Conservation (phyloP, 2,329 filamentous ascomycete species). For the Fusarium sp. region DNA sequence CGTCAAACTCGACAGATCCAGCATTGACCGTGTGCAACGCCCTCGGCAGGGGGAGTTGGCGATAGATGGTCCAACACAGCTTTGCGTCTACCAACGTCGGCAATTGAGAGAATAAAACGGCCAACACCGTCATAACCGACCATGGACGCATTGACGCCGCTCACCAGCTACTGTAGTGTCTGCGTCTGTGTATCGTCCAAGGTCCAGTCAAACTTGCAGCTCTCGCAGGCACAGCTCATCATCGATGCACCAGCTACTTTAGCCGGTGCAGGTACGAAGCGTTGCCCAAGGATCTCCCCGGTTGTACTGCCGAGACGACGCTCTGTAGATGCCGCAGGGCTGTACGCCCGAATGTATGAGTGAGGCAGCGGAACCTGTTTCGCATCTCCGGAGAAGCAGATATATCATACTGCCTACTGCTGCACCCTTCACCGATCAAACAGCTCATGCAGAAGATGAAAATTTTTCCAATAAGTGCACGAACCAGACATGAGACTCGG, state of each 20-base stretch:
- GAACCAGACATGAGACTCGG: constrained; percentile 2
- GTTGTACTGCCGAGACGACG: constrained; percentile 22
- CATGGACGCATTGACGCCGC: constrained; percentile 5
- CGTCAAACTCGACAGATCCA: not conserved
- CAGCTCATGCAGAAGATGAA: constrained; percentile 12
- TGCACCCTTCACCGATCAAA: constrained; percentile 7
- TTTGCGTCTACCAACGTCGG: constrained; percentile 1
- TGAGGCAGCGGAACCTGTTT: constrained; percentile 1
- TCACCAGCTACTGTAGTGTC: constrained; percentile 19
- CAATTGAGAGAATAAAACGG: not conserved
- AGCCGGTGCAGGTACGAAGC: constrained; percentile 38
- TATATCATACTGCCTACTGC: constrained; percentile 3
- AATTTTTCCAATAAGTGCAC: constrained; percentile 27
- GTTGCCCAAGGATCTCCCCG: constrained; percentile 31
- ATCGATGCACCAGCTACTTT: constrained; percentile 19
- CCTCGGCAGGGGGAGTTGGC: not conserved
- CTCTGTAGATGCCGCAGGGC: constrained; percentile 20
- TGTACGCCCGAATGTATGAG: not conserved
- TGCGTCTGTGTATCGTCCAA: not conserved
- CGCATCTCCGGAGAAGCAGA: constrained; percentile 13
- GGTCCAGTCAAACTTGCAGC: constrained; percentile 14
- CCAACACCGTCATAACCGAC: not conserved
- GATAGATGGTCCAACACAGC: constrained; percentile 2
- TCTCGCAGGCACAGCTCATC: constrained; percentile 30
- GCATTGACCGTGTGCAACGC: not conserved